Percentiles rank a stretch among this genome's conserved stretches.
phyloP scores from a whole-genome alignment of 495 filamentous ascomycete genomes.

The Viridothelium virens region DNA sequence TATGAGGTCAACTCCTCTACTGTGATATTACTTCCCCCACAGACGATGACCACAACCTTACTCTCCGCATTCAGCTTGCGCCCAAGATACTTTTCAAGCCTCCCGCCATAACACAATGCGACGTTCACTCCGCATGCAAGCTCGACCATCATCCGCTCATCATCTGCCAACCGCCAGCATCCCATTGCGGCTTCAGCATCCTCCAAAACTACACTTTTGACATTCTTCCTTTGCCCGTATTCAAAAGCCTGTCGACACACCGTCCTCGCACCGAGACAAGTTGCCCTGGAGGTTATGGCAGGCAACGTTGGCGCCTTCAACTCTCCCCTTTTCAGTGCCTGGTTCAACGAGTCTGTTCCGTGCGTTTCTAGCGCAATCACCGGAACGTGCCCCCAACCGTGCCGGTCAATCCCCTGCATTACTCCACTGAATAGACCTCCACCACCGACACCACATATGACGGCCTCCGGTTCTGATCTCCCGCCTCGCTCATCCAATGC shows the following conservation, averaged over 20 bases:
- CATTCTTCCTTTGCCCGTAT: slow-evolving; percentile 37
- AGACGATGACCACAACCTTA: slow-evolving; percentile 78
- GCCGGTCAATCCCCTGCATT: slow-evolving; percentile 57
- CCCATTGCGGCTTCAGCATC: slow-evolving; percentile 77
- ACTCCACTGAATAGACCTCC: slow-evolving; percentile 80
- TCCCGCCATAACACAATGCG: slow-evolving; percentile 50
- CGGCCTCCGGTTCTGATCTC: slow-evolving; percentile 46
- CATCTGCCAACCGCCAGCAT: slow-evolving; percentile 68
- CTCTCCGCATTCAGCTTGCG: slow-evolving; percentile 48
- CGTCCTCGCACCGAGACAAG: slow-evolving; percentile 62
- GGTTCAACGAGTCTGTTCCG: slow-evolving; percentile 66
- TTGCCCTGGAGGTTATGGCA: slow-evolving; percentile 74
- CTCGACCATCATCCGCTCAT: slow-evolving; percentile 74
- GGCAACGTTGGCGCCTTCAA: slow-evolving; percentile 52
- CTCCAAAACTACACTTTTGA: slow-evolving; percentile 61
- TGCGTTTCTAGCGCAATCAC: slow-evolving; percentile 76
- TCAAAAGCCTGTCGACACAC: slow-evolving; percentile 68
- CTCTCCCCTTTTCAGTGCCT: slow-evolving; percentile 50
- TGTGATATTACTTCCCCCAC: slow-evolving; percentile 72
- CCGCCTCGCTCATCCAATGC: slow-evolving; percentile 17
- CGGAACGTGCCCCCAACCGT: slow-evolving; percentile 35
- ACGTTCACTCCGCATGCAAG: slow-evolving; percentile 65
- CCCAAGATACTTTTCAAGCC: slow-evolving; percentile 55
- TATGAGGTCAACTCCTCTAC: slow-evolving; percentile 59
- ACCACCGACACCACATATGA: slow-evolving; percentile 82